Percentiles rank a stretch among this genome's conserved stretches.
Conservation (phyloP, 441 rosid genomes). For the Erodium moschatum region DNA sequence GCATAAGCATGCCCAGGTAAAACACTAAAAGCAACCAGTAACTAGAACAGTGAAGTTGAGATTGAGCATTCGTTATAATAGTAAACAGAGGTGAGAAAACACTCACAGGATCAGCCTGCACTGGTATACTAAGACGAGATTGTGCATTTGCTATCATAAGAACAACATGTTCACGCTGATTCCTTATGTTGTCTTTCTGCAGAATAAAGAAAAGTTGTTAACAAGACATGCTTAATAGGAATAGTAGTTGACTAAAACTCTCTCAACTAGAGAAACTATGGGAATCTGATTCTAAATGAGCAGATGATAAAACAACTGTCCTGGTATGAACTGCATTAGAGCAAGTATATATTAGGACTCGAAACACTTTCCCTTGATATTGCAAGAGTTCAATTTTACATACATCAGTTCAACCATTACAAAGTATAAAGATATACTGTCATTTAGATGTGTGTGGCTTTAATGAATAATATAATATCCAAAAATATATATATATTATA, state of each 20-base stretch:
- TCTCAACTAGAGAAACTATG: neutral
- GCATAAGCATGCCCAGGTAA: constrained; percentile 7
- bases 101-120: constrained; percentile 76
- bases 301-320: neutral
- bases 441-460: constrained; percentile 1
- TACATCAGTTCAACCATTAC: constrained; percentile 1
- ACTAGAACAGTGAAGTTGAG: neutral
- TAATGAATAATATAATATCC: neutral
- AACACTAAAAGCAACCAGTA: constrained; percentile 15
- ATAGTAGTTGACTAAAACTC: neutral
- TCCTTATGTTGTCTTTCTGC: constrained; percentile 87
- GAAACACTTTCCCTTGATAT: constrained; percentile 9
- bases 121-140: constrained; percentile 58
- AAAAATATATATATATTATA: neutral
- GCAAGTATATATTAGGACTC: constrained; percentile 5
- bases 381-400: neutral
- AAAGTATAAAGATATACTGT: neutral
- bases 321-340: constrained; percentile 8
- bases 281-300: neutral
- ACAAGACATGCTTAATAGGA: constrained; percentile 2
- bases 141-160: constrained; percentile 88
- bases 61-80: neutral
- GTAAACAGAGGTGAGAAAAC: constrained; percentile 16
- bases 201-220: constrained; percentile 20
- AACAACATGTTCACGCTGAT: constrained; percentile 91